Evolutionary conservation across 2,329 filamentous ascomycete species (phyloP), one percentile per base, ranked within the genome.

Genomic region (Fusarium compactum): DNA sequence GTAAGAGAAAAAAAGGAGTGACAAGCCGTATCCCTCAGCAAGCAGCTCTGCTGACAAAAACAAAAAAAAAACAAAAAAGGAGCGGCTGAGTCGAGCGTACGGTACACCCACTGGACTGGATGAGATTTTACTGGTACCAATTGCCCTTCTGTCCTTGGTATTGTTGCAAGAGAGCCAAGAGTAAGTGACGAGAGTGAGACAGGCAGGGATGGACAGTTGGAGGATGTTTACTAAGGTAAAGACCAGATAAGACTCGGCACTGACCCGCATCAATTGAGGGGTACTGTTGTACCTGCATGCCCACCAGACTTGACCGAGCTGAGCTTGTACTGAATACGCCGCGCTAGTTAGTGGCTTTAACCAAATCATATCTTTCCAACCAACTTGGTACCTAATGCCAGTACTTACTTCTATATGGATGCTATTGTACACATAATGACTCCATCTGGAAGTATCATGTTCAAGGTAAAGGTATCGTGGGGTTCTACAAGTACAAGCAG

Each of bases 91-190:
- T 53, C 47, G 54, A 66, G 27, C 56, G 57, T 53, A 43, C 50
- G 14, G 25, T 8, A 43, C 24, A 34, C n/a, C 25, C 18, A 27
- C 22, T 40, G 27, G 20, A 22, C 32, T 43, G 34, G 34, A 38
- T 38, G 27, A 20, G 34, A 43, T 34, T 43, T 43, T 20, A 18
- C 14, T 16, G n/a, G 34, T 53, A 29, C 34, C 9, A 25, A 29
- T 43, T 43, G 50, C 34, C 50, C 50, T 53, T 53, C 41, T 44
- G 38, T 60, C 41, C 24, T 58, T 54, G 47, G 60, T 56, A 60
- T 60, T 71, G 68, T 65, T 71, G 59, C 64, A 58, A 50, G 60
- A 69, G 65, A 56, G 64, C 55, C 66, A 65, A 65, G 61, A 53
- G 20, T 38, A 38, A 38, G 34, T 38, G 24, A 38, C 34, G 34